A percentile compares a stretch with the other conserved stretches of the same genome.
Conservation (phyloP, 2,329 filamentous ascomycete genomes). For the Penicillium olsonii region DNA sequence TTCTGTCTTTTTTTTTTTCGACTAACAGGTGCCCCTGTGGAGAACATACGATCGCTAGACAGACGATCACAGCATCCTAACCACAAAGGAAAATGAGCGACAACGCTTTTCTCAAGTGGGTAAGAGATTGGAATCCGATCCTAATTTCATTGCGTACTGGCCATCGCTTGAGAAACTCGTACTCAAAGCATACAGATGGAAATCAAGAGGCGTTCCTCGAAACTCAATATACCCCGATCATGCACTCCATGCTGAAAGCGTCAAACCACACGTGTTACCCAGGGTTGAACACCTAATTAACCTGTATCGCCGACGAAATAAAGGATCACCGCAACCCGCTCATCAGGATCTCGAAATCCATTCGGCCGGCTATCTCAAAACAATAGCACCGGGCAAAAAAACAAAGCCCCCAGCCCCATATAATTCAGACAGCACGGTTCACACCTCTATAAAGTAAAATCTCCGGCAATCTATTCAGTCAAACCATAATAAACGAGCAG, state of each 20-base stretch:
- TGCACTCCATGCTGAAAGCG: not conserved
- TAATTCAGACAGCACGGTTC: constrained; percentile 20
- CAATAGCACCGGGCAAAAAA: not conserved
- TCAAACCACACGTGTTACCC: no score
- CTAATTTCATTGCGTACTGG: constrained; percentile 23
- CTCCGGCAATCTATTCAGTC: constrained; percentile 14
- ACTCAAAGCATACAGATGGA: not conserved
- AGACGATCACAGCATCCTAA: constrained; percentile 31
- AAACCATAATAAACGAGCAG: not conserved
- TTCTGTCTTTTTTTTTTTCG: constrained; percentile 2
- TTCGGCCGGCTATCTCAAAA: not conserved
- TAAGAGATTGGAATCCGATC: constrained; percentile 33
- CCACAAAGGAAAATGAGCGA: constrained; percentile 25
- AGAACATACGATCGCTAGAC: constrained; percentile 25
- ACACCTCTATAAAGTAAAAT: constrained; percentile 21
- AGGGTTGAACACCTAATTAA: no score
- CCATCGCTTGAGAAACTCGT: not conserved
- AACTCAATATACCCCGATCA: not conserved
- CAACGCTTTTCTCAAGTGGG: constrained; percentile 25
- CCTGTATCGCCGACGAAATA: no score
- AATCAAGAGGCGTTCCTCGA: not conserved
- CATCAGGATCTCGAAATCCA: not conserved
- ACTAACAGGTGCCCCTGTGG: constrained; percentile 14
- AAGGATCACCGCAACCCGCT: no score
- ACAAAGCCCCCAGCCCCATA: not conserved